Percentiles rank a stretch among this genome's conserved stretches.
phyloP scores from a whole-genome alignment of 2,329 filamentous ascomycete species.

The Colletotrichum tropicale region DNA sequence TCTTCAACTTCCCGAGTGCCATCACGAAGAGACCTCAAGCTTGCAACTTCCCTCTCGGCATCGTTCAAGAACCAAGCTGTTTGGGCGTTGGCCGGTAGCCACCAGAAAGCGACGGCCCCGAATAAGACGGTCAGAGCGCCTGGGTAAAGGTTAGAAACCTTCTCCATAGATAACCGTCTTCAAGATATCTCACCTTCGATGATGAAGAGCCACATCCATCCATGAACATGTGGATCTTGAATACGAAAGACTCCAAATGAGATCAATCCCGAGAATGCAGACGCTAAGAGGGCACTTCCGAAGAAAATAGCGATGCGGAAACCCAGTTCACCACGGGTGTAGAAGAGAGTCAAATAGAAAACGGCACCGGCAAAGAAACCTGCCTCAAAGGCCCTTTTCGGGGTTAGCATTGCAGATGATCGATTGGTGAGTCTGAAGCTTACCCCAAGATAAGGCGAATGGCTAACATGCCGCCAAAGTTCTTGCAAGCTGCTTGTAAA shows the following conservation, averaged over 20 bases:
- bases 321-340: constrained; percentile 49
- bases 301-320: constrained; percentile 31
- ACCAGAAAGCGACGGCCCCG: background rate
- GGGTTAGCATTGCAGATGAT: background rate
- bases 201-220: background rate
- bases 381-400: constrained; percentile 47
- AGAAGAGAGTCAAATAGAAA: constrained; percentile 58
- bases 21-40: constrained; percentile 47
- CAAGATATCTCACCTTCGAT: background rate
- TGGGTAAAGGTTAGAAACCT: background rate
- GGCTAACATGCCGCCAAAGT: constrained; percentile 52
- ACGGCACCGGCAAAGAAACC: constrained; percentile 60
- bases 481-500: constrained; percentile 35
- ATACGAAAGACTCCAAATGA: constrained; percentile 5
- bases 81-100: constrained; percentile 41
- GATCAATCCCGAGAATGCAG: background rate
- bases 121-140: background rate
- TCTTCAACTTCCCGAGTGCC: constrained; percentile 41
- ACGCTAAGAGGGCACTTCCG: background rate
- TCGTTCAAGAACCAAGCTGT: constrained; percentile 50
- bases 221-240: background rate
- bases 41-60: constrained; percentile 45
- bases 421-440: background rate
- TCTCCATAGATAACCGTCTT: background rate
- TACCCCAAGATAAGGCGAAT: constrained; percentile 50